These are phyloP conservation scores for Scytalidium lignicola DNA, from an alignment of 2,329 filamentous ascomycete species.

Conservation along the genomic window DNA sequence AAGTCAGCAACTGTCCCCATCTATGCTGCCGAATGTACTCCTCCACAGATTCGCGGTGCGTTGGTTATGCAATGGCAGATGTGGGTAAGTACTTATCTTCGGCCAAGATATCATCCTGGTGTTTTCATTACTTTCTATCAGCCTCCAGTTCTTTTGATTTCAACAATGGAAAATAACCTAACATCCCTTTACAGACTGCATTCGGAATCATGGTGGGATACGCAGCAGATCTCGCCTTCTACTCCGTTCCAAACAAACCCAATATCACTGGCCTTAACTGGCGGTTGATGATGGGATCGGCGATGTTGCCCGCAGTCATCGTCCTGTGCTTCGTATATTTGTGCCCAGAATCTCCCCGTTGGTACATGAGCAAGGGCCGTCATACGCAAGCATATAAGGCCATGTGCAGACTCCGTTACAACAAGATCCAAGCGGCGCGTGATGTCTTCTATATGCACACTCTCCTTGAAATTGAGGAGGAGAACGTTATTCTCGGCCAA, in stretches of 20 bases:
- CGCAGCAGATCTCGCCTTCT: constrained; percentile 57
- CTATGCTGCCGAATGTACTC: constrained; percentile 64
- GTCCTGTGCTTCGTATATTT: constrained; percentile 40
- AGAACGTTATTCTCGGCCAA: constrained; percentile 42
- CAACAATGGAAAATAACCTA: neutral
- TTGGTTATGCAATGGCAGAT: constrained; percentile 71
- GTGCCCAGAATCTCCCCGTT: constrained; percentile 44
- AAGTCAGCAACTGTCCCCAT: constrained; percentile 68
- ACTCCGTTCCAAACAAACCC: constrained; percentile 45
- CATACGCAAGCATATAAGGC: constrained; percentile 42
- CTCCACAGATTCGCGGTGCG: constrained; percentile 58
- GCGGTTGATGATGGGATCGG: constrained; percentile 65
- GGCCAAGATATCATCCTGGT: too few species aligned
- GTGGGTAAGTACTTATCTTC: constrained; percentile 23
- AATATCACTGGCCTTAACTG: constrained; percentile 56
- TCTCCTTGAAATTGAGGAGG: constrained; percentile 51
- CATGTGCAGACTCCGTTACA: constrained; percentile 42
- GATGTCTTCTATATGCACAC: constrained; percentile 54
- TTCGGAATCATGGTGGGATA: constrained; percentile 55
- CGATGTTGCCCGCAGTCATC: constrained; percentile 55
- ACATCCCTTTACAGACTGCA: constrained; percentile 18
- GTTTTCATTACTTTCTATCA: constrained; percentile 5
- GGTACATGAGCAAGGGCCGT: constrained; percentile 44
- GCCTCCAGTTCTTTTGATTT: neutral
- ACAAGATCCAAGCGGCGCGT: constrained; percentile 49